phyloP scores from a whole-genome alignment of 1,284 basidiomycete genomes.

The Austroboletus novae-zelandiae region DNA sequence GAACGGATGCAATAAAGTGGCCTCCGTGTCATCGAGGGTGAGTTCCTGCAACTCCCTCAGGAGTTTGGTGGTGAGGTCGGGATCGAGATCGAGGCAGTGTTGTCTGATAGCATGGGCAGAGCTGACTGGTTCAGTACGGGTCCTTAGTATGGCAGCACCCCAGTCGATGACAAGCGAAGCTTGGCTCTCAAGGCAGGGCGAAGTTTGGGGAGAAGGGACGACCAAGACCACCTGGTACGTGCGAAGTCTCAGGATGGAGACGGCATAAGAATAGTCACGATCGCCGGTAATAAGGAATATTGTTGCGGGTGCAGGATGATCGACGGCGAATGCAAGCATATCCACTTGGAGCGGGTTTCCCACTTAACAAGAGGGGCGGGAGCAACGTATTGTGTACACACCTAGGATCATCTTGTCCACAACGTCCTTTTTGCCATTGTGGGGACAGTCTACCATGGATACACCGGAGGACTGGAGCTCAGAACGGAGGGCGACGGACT shows the following conservation, averaged over 20 bases:
- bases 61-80: slow-evolving; percentile 19
- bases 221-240: slow-evolving; percentile 44
- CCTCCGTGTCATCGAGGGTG: slow-evolving; percentile 14
- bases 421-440: slow-evolving; percentile 51
- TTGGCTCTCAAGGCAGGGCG: slow-evolving; percentile 51
- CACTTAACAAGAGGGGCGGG: slow-evolving; percentile 10
- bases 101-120: slow-evolving; percentile 22
- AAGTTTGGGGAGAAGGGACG: slow-evolving; percentile 37
- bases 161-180: slow-evolving; percentile 56
- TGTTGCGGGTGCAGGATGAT: slow-evolving; percentile 44
- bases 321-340: slow-evolving; percentile 47
- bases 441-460: slow-evolving; percentile 56
- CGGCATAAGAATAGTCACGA: slow-evolving; percentile 46
- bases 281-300: slow-evolving; percentile 46
- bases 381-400: slow-evolving; percentile 13
- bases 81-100: slow-evolving; percentile 27
- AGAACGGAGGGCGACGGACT: slow-evolving; percentile 41
- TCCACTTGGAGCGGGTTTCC: slow-evolving; percentile 36
- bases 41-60: slow-evolving; percentile 20
- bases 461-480: slow-evolving; percentile 61
- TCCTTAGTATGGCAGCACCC: slow-evolving; percentile 42
- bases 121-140: slow-evolving; percentile 18
- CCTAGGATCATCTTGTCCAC: slow-evolving; percentile 41
- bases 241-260: slow-evolving; percentile 40
- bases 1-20: background rate